Percentiles rank a stretch among this genome's conserved stretches.
These are phyloP conservation scores for Hypoxylon sp. DNA, from an alignment of 2,329 filamentous ascomycete species.

Conservation along the genomic window DNA sequence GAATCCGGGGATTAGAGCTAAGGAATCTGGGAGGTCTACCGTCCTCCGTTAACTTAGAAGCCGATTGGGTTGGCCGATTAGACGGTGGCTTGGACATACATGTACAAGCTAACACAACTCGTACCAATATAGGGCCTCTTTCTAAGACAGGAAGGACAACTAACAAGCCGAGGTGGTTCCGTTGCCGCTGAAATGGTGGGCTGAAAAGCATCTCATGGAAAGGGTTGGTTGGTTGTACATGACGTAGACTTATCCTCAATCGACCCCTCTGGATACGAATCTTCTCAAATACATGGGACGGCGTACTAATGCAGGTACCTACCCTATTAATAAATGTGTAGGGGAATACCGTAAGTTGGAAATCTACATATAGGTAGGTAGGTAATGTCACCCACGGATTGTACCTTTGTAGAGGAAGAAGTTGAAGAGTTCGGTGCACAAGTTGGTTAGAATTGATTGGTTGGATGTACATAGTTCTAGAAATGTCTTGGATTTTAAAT, in stretches of 20 bases:
- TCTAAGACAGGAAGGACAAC: slow-evolving; percentile 4
- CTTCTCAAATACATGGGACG: background rate
- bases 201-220: slow-evolving; percentile 12
- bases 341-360: no score
- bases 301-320: slow-evolving; percentile 7
- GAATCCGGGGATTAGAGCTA: background rate
- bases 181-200: background rate
- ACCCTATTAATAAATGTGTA: background rate
- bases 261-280: background rate
- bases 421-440: no score
- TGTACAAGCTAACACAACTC: background rate
- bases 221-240: background rate
- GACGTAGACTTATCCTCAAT: background rate
- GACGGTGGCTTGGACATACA: background rate
- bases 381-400: no score
- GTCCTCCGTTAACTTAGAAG: background rate
- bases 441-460: no score
- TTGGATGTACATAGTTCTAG: no score
- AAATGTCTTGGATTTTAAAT: background rate
- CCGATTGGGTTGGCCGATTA: background rate
- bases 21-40: slow-evolving; percentile 9
- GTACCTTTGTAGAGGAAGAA: no score
- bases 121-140: background rate
- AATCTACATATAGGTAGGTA: no score
- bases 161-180: slow-evolving; percentile 8